Base-by-base conservation (phyloP, 2,329 filamentous ascomycete genomes). In the Ophiostoma sp. region DNA sequence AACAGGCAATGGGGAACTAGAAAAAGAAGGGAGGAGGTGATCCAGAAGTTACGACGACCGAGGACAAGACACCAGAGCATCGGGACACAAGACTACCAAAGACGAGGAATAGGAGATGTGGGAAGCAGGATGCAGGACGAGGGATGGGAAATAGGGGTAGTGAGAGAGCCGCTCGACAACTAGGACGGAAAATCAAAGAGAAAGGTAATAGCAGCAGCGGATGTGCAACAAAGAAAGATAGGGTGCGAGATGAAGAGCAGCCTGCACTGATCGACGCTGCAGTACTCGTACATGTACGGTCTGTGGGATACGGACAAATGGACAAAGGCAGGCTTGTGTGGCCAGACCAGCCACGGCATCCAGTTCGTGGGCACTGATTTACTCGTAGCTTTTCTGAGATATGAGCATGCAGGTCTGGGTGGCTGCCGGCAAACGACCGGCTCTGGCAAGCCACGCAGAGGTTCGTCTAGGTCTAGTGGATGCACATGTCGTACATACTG, bases 1-100 rank as follows among this genome's bases (percentile, higher is more conserved):
- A 27, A 27, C 27, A 27, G 27, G 27, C 38, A 58, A 65, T 64
- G 68, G 68, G 66, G 66, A 69, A 69, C 27, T 27, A 27, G 27
- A 27, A 27, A 27, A 27, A 27, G 27, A 27, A 27, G 27, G 27
- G 27, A 27, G 27, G 27, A 27, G 27, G 27, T 27, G 27, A 27
- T 27, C 27, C 27, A 27, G 27, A 27, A 2, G 27, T 27, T 27
- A 27, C 27, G 27, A 27, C 27, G 27, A 27, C 27, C 27, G 27
- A 27, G 27, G 27, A 27, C 27, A 27, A 27, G 27, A 27, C 27
- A 27, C 27, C 27, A 27, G 27, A 27, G 27, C 27, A 27, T 27
- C 27, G 2, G 27, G 27, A 27, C 27, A 27, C 27, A 27, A 27
- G 27, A 27, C 27, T 27, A 2, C 27, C 27, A 27, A 27, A 27